These are phyloP conservation scores for Saccharomycopsis crataegensis DNA, from an alignment of 1,139 yeast species.

Conservation along the genomic window DNA sequence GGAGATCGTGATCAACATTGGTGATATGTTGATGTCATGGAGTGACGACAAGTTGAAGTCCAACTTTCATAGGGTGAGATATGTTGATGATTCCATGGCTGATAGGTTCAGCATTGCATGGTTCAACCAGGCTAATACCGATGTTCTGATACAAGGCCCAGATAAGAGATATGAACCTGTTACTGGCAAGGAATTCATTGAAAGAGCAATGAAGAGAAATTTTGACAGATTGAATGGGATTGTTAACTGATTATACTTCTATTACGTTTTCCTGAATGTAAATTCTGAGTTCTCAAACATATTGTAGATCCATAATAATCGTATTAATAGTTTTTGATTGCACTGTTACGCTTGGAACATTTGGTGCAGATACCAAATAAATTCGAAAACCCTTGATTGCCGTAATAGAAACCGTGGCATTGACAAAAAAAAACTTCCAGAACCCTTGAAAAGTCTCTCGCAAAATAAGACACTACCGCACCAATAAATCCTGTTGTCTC, in stretches of 20 bases:
- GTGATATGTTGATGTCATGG: slow-evolving; percentile 32
- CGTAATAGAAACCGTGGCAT: too few relatives aligned
- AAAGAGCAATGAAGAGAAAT: slow-evolving; percentile 28
- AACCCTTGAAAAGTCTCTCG: too few relatives aligned
- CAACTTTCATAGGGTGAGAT: slow-evolving; percentile 29
- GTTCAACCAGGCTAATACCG: slow-evolving; percentile 30
- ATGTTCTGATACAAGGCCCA: slow-evolving; percentile 29
- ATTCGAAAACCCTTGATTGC: neutral
- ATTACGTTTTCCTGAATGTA: neutral
- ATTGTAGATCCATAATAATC: too few relatives aligned
- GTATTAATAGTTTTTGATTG: too few relatives aligned
- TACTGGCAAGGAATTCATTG: slow-evolving; percentile 28
- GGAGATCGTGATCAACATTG: slow-evolving; percentile 30
- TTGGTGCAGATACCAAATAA: neutral
- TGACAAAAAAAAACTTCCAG: too few relatives aligned
- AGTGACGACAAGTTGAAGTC: slow-evolving; percentile 28
- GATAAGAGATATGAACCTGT: slow-evolving; percentile 26
- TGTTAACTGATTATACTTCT: neutral
- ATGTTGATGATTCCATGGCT: slow-evolving; percentile 25
- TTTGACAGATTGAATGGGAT: slow-evolving; percentile 20
- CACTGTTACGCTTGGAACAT: too few relatives aligned
- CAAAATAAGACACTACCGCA: too few relatives aligned
- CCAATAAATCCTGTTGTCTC: too few relatives aligned
- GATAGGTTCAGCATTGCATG: slow-evolving; percentile 27
- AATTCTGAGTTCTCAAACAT: neutral